A percentile compares a stretch with the other conserved stretches of the same genome.
Evolutionary conservation across 2,329 filamentous ascomycete species (phyloP).

Genomic region (Nemania diffusa): DNA sequence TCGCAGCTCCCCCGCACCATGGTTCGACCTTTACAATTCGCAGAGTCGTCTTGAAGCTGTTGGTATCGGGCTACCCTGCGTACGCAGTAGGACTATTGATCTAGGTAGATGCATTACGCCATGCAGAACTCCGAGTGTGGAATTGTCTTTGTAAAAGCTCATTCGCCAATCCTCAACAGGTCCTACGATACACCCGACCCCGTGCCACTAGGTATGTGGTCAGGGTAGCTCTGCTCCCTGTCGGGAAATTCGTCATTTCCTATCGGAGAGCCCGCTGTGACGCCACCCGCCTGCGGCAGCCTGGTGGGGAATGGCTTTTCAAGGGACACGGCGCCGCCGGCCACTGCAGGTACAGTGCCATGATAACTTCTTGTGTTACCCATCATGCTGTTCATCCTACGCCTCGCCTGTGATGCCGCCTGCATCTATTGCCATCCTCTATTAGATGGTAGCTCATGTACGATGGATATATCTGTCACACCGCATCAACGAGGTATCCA

Average conservation of each 20-base stretch:
- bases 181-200: constrained; percentile 11
- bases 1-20: constrained; percentile 7
- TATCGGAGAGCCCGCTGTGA: constrained; percentile 36
- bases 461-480: constrained; percentile 17
- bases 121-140: constrained; percentile 1
- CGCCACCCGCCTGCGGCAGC: constrained; percentile 16
- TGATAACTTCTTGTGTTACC: constrained; percentile 15
- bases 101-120: background rate
- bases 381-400: background rate
- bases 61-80: background rate
- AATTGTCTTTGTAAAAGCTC: background rate
- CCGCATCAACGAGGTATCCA: constrained; percentile 3
- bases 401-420: background rate
- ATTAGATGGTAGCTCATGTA: constrained; percentile 4
- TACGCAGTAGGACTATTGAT: background rate
- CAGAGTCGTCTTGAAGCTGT: background rate
- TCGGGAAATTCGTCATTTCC: constrained; percentile 19
- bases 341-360: constrained; percentile 31
- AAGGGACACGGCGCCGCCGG: constrained; percentile 30
- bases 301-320: constrained; percentile 20
- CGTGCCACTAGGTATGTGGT: constrained; percentile 2
- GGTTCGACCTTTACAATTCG: background rate
- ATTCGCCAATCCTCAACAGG: background rate
- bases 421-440: background rate
- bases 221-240: constrained; percentile 8